phyloP scores from a whole-genome alignment of 164 flowering plant species.

The Nymphaea colorata region DNA sequence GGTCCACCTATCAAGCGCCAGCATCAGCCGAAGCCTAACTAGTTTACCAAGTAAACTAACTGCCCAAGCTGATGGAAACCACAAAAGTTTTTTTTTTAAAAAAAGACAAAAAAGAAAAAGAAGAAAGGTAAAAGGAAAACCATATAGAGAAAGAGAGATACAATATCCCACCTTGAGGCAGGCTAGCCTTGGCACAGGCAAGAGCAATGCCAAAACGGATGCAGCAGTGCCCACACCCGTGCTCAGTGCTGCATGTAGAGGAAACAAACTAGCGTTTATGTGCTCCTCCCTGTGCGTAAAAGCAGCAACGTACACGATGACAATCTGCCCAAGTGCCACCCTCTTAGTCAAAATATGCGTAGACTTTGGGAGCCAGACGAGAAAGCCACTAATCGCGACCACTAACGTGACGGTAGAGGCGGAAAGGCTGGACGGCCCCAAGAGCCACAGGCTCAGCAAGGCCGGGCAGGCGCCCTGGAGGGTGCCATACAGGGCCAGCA shows the following conservation, averaged over 20 bases:
- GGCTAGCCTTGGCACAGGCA: constrained; percentile 66
- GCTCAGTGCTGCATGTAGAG: constrained; percentile 55
- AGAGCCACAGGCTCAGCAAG: constrained; percentile 40
- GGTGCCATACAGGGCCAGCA: constrained; percentile 48
- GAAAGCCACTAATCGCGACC: constrained; percentile 37
- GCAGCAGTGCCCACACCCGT: constrained; percentile 60
- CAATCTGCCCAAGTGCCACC: constrained; percentile 66
- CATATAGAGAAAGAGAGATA: too few relatives aligned
- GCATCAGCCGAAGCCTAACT: too few relatives aligned
- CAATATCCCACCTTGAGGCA: constrained; percentile 31
- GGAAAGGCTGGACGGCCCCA: constrained; percentile 38
- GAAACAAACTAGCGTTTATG: constrained; percentile 42
- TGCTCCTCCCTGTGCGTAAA: constrained; percentile 22
- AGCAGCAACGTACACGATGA: constrained; percentile 39
- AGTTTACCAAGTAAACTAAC: too few relatives aligned
- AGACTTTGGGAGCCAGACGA: constrained; percentile 43
- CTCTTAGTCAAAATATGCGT: constrained; percentile 44
- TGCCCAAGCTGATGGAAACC: too few relatives aligned
- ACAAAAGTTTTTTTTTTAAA: too few relatives aligned
- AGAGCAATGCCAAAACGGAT: constrained; percentile 43
- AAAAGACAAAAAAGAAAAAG: too few relatives aligned
- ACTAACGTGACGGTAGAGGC: constrained; percentile 22
- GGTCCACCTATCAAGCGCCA: too few relatives aligned
- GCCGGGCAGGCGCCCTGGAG: constrained; percentile 41
- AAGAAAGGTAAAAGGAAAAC: too few relatives aligned